Evolutionary conservation across 257 asterid genomes (phyloP).

Genomic region (Solanum sejunctum): DNA sequence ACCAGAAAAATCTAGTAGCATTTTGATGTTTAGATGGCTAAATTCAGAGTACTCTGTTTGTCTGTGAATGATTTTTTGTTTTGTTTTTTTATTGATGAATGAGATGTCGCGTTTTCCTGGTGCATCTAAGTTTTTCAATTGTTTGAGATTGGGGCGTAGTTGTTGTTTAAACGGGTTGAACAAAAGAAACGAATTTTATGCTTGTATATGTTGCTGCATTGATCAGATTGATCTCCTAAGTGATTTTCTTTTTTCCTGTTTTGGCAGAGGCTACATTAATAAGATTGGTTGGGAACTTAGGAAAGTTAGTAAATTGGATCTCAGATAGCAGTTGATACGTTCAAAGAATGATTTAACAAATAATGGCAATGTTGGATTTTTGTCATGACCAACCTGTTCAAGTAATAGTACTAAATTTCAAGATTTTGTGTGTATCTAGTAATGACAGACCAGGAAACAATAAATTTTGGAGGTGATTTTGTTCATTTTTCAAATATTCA

Average conservation of each 20-base stretch:
- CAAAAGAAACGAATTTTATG: background rate
- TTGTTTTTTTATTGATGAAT: background rate
- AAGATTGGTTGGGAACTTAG: background rate
- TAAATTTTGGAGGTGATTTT: background rate
- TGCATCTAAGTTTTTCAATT: background rate
- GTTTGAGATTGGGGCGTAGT: background rate
- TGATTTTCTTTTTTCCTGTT: background rate
- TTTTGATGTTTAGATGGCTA: background rate
- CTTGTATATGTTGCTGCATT: background rate
- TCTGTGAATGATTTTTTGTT: background rate
- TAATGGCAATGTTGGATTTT: background rate
- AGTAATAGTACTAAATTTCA: background rate
- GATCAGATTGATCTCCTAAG: background rate
- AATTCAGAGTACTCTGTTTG: background rate
- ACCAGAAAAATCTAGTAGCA: background rate
- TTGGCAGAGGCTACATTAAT: background rate
- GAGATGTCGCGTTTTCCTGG: background rate
- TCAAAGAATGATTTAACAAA: background rate
- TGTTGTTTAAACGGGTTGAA: background rate
- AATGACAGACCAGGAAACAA: background rate
- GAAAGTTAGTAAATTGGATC: background rate
- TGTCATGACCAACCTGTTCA: background rate
- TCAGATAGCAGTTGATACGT: background rate
- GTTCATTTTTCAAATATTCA: background rate
- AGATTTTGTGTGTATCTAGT: background rate